Percentiles rank a stretch among this genome's conserved stretches.
Conservation (phyloP, 805 yeast genomes). For the Wickerhamiella hasegawae region DNA sequence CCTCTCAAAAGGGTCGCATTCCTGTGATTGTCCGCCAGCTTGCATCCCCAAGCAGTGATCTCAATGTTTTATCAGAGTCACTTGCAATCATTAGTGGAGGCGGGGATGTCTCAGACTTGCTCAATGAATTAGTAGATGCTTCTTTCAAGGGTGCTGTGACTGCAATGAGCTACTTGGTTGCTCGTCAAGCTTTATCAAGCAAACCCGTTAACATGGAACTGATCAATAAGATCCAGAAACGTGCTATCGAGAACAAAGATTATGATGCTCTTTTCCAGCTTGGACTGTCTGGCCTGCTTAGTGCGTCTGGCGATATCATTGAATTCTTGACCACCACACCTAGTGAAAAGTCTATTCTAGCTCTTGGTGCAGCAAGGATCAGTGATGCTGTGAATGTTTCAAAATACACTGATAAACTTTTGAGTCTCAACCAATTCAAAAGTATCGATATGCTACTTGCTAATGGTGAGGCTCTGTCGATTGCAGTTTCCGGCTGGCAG, state of each 20-base stretch:
- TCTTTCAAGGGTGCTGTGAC: neutral
- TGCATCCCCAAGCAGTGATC: neutral
- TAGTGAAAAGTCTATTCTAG: constrained; percentile 42
- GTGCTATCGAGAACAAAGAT: neutral
- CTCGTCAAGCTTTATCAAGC: neutral
- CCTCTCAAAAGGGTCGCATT: neutral
- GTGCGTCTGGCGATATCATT: constrained; percentile 6
- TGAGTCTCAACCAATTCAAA: constrained; percentile 44
- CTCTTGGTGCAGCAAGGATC: constrained; percentile 41
- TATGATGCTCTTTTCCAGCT: constrained; percentile 22
- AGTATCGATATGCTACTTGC: constrained; percentile 64
- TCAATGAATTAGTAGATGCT: neutral
- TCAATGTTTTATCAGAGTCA: constrained; percentile 1
- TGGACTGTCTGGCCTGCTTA: constrained; percentile 26
- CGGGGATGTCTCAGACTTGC: neutral
- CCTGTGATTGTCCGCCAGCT: neutral
- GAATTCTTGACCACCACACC: constrained; percentile 25
- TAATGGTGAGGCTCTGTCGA: constrained; percentile 69
- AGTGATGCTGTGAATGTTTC: constrained; percentile 18
- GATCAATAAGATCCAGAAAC: neutral
- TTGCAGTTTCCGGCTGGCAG: constrained; percentile 61
- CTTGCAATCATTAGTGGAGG: constrained; percentile 1
- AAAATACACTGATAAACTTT: constrained; percentile 30
- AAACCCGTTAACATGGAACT: neutral
- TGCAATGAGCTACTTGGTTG: neutral